phyloP scores from a whole-genome alignment of 73 alveolate species.

The Stentor coeruleus region DNA sequence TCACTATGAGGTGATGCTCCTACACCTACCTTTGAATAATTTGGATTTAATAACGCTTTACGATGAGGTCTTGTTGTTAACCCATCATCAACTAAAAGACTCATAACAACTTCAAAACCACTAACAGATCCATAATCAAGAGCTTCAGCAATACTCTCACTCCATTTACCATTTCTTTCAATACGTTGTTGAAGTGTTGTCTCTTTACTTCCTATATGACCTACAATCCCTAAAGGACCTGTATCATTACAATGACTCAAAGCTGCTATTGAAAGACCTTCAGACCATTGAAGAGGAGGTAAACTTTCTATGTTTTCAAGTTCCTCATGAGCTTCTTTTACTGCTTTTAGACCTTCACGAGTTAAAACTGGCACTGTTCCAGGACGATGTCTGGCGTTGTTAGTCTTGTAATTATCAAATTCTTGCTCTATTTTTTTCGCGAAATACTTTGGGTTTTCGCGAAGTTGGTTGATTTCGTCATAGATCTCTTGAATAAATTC shows the following conservation, averaged over 20 bases:
- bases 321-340: background rate
- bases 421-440: background rate
- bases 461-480: background rate
- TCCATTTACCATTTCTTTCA: background rate
- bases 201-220: background rate
- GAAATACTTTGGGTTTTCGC: background rate
- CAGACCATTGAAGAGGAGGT: background rate
- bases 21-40: slow-evolving; percentile 40
- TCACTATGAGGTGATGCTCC: slow-evolving; percentile 37
- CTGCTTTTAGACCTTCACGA: background rate
- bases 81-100: background rate
- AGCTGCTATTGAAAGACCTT: slow-evolving; percentile 4
- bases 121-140: background rate
- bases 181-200: background rate
- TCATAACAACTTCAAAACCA: background rate
- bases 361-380: background rate
- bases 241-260: background rate
- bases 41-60: slow-evolving; percentile 33
- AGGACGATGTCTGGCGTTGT: slow-evolving; percentile 9
- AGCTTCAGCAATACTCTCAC: slow-evolving; percentile 10
- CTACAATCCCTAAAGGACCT: slow-evolving; percentile 5
- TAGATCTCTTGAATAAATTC: background rate
- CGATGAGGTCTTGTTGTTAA: background rate
- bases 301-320: background rate
- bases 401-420: background rate